Percentiles rank a stretch among this genome's conserved stretches.
Evolutionary conservation across 306 rosid species (phyloP).

Genomic region (Benincasa hispida): DNA sequence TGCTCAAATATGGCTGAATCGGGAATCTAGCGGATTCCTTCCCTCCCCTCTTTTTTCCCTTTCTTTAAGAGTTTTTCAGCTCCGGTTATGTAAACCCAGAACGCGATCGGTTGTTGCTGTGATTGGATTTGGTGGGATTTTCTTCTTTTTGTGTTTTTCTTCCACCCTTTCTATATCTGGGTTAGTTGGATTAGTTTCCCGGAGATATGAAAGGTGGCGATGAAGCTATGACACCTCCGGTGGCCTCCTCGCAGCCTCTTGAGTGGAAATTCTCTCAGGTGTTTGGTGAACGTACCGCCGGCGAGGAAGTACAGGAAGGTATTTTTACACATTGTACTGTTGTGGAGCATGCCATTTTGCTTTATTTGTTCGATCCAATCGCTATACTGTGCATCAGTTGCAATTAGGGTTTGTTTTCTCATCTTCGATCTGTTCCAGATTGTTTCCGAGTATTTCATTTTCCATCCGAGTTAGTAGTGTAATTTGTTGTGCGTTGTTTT

Average conservation of each 20-base stretch:
- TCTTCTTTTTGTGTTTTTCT: slow-evolving; percentile 1
- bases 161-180: neutral
- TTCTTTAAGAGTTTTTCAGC: slow-evolving; percentile 31
- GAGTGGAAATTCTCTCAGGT: slow-evolving; percentile 99
- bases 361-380: slow-evolving; percentile 55
- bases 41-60: slow-evolving; percentile 12
- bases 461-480: slow-evolving; percentile 10
- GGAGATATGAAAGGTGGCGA: slow-evolving; percentile 78
- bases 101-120: slow-evolving; percentile 63
- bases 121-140: slow-evolving; percentile 36
- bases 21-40: slow-evolving; percentile 30
- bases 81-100: slow-evolving; percentile 47
- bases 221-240: slow-evolving; percentile 75
- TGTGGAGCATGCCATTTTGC: neutral
- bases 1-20: slow-evolving; percentile 48
- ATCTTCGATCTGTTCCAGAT: slow-evolving; percentile 49
- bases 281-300: slow-evolving; percentile 93
- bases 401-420: slow-evolving; percentile 48
- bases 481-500: slow-evolving; percentile 18
- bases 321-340: neutral
- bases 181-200: slow-evolving; percentile 31
- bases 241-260: slow-evolving; percentile 54
- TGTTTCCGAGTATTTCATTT: slow-evolving; percentile 20
- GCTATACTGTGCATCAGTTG: slow-evolving; percentile 17
- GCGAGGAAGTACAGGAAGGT: slow-evolving; percentile 99